Evolutionary conservation across 2,329 filamentous ascomycete species (phyloP).

Genomic region (Arthroderma sp.): DNA sequence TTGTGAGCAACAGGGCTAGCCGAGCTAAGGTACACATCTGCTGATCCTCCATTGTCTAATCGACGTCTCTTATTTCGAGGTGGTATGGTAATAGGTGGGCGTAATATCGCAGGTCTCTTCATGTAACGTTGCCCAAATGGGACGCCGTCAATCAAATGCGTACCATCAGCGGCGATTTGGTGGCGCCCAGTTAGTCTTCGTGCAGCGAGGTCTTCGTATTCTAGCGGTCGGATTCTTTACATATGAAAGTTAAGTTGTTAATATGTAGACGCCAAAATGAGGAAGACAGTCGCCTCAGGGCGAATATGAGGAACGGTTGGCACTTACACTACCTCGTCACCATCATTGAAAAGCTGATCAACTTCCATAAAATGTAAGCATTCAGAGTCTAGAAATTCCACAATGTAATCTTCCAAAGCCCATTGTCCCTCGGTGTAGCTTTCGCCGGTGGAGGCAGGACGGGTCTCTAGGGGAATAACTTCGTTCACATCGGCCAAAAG

Average conservation of each 20-base stretch:
- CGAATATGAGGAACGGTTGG: background rate
- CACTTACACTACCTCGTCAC: conserved; percentile 68
- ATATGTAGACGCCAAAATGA: background rate
- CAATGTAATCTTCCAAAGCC: conserved; percentile 81
- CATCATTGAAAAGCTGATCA: conserved; percentile 57
- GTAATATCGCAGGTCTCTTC: conserved; percentile 39
- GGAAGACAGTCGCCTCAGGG: background rate
- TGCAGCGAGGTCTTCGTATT: conserved; percentile 58
- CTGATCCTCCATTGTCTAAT: conserved; percentile 21
- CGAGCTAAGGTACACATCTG: conserved; percentile 3
- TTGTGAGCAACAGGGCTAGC: conserved; percentile 14
- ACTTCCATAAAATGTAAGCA: conserved; percentile 75
- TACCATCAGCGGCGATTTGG: conserved; percentile 68
- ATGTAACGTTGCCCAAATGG: conserved; percentile 66
- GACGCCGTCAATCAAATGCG: conserved; percentile 71
- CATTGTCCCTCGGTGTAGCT: conserved; percentile 37
- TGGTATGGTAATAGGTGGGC: conserved; percentile 58
- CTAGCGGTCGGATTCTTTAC: conserved; percentile 61
- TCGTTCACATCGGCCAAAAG: conserved; percentile 69
- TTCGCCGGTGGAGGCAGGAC: conserved; percentile 17
- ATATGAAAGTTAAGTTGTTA: conserved; percentile 1
- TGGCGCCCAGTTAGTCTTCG: conserved; percentile 62
- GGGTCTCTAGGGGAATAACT: conserved; percentile 65
- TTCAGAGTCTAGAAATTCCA: conserved; percentile 73
- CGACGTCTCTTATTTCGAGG: conserved; percentile 60